Evolutionary conservation across 495 filamentous ascomycete species (phyloP), one percentile per base, ranked within the genome.

Genomic region (Tuber microsphaerosporum): DNA sequence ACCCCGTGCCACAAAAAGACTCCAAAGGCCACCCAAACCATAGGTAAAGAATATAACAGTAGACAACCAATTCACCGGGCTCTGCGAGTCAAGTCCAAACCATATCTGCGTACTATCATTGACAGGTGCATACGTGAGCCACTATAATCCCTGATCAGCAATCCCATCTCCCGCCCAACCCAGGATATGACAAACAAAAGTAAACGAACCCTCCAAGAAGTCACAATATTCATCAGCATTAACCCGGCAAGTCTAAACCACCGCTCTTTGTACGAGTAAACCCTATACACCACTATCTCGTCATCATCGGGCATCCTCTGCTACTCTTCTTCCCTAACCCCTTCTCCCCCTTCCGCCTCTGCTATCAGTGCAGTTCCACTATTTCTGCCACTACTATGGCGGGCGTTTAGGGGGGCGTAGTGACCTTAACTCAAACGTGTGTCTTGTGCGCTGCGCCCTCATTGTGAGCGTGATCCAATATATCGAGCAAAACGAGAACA

Each of bases 181-280:
- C 51, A 65, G 16, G 41, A 26, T 8, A 51, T 51, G 22, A 5
- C 9, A 51, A 73, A 72, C n/a, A 45, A 45, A 73, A 22, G 37
- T 34, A 46, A 74, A 89, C 92, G 87, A 88, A 96, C 93, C 87
- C 95, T n/a, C 94, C 94, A 97, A 82, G 91, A 94, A 42, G 97
- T 90, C 73, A 99, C 89, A 71, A 97, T 92, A 83, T 98, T 99
- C 84, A 97, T 81, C 80, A 98, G 84, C 22, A 94, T 91, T 79
- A 98, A 83, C 84, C 96, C 91, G n/a, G 88, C 85, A 72, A 99
- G 84, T 0, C 95, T 95, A 84, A 97, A 94, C 89, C 93, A 99
- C 46, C 95, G 86, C 76, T 93, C 87, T 84, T 92, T 95, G 79
- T n/a, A n/a, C n/a, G n/a, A n/a, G n/a, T 99, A 97, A 71, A 96